Percentiles rank a stretch among this genome's conserved stretches.
phyloP scores from a whole-genome alignment of 805 yeast genomes.

The Saturnispora quitensis region DNA sequence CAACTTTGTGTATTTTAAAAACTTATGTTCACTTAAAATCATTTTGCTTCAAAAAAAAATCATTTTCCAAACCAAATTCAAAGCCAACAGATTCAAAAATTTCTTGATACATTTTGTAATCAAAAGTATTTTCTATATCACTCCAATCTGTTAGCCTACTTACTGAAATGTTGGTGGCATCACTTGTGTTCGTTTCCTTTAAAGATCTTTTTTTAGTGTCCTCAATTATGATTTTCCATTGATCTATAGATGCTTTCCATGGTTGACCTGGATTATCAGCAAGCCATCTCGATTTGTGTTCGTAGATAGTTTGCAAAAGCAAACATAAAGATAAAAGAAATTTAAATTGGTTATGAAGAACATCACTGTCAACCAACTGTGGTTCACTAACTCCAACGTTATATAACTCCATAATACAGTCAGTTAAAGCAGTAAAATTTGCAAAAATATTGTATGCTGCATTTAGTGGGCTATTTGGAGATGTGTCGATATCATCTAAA shows the following conservation, averaged over 20 bases:
- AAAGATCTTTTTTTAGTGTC: neutral
- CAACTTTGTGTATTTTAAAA: neutral
- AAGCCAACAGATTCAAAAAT: constrained; percentile 1
- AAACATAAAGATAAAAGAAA: constrained; percentile 13
- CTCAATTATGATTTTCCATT: constrained; percentile 3
- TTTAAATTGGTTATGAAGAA: constrained; percentile 14
- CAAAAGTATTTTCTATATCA: neutral
- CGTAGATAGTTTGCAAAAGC: constrained; percentile 13
- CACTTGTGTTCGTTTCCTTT: neutral
- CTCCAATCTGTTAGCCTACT: neutral
- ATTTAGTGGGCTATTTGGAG: neutral
- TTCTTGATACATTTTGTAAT: neutral
- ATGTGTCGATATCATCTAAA: neutral
- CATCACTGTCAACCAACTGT: constrained; percentile 11
- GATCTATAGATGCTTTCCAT: neutral
- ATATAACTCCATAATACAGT: constrained; percentile 11
- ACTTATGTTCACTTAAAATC: too few relatives aligned
- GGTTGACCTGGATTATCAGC: neutral
- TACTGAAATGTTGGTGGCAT: neutral
- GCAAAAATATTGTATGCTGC: neutral
- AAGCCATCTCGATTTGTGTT: neutral
- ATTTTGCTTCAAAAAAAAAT: neutral
- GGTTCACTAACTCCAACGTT: constrained; percentile 6
- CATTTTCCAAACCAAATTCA: neutral
- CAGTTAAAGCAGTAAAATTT: neutral